Percentiles rank a stretch among this genome's conserved stretches.
Conservation (phyloP, 768 basidiomycete genomes). For the Rhizopogon vesiculosus region DNA sequence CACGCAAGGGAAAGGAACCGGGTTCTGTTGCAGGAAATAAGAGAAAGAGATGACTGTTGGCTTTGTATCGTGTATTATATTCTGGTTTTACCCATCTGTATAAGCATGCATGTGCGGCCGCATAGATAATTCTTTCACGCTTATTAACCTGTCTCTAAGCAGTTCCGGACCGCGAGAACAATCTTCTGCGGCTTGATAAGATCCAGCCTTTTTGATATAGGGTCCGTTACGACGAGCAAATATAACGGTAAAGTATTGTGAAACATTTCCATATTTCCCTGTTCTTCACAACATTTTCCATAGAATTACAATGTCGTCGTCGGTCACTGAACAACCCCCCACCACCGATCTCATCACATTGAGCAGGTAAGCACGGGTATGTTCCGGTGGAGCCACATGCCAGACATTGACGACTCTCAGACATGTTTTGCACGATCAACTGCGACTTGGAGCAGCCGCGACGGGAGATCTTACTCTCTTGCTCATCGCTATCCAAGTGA, state of each 20-base stretch:
- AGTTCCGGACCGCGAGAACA: slow-evolving; percentile 25
- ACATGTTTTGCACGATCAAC: slow-evolving; percentile 85
- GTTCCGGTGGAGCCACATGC: neutral
- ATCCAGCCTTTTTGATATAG: neutral
- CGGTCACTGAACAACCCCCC: slow-evolving; percentile 53
- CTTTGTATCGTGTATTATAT: slow-evolving; percentile 1
- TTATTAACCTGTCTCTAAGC: neutral
- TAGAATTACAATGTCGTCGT: slow-evolving; percentile 25
- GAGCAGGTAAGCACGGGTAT: slow-evolving; percentile 58
- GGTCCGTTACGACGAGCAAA: neutral
- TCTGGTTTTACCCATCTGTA: slow-evolving; percentile 4
- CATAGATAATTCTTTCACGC: slow-evolving; percentile 2
- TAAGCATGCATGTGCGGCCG: slow-evolving; percentile 2
- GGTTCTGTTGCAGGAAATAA: slow-evolving; percentile 47
- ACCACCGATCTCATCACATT: slow-evolving; percentile 89
- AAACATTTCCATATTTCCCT: slow-evolving; percentile 4
- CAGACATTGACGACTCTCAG: slow-evolving; percentile 31
- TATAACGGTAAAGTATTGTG: neutral
- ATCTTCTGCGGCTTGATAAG: neutral
- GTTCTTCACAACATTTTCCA: neutral
- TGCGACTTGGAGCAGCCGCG: slow-evolving; percentile 74
- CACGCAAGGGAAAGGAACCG: slow-evolving; percentile 57
- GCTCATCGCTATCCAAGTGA: slow-evolving; percentile 92
- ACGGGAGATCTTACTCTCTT: slow-evolving; percentile 94
- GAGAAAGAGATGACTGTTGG: slow-evolving; percentile 52